Conservation (phyloP, 176 grass and related monocot genomes). For the Stipa capillata region DNA sequence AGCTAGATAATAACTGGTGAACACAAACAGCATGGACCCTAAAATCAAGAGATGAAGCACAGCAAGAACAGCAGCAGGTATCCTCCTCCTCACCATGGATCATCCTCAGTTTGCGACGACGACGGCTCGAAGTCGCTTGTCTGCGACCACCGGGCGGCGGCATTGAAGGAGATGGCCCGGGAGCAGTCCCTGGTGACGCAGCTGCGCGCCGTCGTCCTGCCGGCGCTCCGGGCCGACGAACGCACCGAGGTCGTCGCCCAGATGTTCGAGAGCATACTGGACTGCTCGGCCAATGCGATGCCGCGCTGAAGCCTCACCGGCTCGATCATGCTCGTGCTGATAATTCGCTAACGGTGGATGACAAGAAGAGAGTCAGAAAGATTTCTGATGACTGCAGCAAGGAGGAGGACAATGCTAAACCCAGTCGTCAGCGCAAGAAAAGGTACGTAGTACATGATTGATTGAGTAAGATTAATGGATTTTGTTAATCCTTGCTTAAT, state of each 20-base stretch:
- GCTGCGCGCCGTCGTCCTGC: conserved; percentile 34
- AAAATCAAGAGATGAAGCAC: conserved; percentile 3
- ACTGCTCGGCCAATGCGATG: conserved; percentile 32
- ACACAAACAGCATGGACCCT: neutral
- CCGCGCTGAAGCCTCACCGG: conserved; percentile 4
- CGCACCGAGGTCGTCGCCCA: neutral
- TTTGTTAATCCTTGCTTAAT: neutral
- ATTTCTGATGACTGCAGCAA: neutral
- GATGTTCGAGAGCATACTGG: conserved; percentile 24
- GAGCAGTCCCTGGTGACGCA: conserved; percentile 33
- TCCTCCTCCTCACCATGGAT: neutral
- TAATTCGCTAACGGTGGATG: neutral
- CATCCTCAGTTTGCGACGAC: neutral
- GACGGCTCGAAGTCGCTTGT: neutral
- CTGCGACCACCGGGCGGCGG: neutral
- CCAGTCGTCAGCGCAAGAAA: conserved; percentile 27
- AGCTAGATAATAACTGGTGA: neutral
- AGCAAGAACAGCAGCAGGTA: neutral
- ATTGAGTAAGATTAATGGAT: neutral
- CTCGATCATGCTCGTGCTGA: neutral
- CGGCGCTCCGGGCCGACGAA: conserved; percentile 14
- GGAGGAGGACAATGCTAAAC: neutral
- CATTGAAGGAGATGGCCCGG: conserved; percentile 33
- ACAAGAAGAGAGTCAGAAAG: conserved; percentile 18
- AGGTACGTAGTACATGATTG: neutral